A percentile compares a stretch with the other conserved stretches of the same genome.
These are phyloP conservation scores for Xylaria curta DNA, from an alignment of 495 filamentous ascomycete genomes.

Conservation along the genomic window DNA sequence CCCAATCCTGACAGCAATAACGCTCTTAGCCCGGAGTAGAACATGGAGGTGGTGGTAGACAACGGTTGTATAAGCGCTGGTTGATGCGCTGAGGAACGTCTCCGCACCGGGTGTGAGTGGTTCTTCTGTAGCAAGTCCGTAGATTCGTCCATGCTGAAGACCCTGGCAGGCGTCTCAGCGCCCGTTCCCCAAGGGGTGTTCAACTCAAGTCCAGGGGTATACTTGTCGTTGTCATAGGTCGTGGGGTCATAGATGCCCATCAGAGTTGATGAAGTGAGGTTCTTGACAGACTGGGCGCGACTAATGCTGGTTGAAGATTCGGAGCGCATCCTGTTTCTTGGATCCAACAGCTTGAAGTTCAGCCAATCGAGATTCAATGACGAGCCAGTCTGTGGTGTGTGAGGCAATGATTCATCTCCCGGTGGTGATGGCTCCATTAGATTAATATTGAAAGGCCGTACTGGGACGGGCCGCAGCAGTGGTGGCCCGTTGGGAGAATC, in stretches of 20 bases:
- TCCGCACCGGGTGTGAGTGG: constrained; percentile 27
- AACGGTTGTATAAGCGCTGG: constrained; percentile 20
- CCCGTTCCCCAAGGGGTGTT: constrained; percentile 73
- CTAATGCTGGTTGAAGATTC: constrained; percentile 48
- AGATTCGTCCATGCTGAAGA: constrained; percentile 38
- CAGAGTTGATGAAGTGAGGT: constrained; percentile 87
- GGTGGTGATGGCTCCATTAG: constrained; percentile 57
- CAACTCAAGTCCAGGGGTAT: constrained; percentile 41
- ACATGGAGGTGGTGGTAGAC: constrained; percentile 30
- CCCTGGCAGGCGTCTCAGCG: constrained; percentile 62
- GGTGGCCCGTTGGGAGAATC: constrained; percentile 51
- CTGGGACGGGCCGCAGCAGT: constrained; percentile 74
- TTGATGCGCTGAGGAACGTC: constrained; percentile 36
- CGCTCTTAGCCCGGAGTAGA: constrained; percentile 59
- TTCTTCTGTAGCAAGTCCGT: constrained; percentile 39
- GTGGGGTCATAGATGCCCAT: constrained; percentile 87
- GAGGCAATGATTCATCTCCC: constrained; percentile 52
- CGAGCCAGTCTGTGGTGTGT: constrained; percentile 44
- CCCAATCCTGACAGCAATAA: constrained; percentile 80
- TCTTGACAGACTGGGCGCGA: constrained; percentile 78
- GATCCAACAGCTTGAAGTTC: constrained; percentile 44
- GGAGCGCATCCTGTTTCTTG: constrained; percentile 34
- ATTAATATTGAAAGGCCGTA: constrained; percentile 73
- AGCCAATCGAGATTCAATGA: constrained; percentile 37
- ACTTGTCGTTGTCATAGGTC: constrained; percentile 53